These are phyloP conservation scores for Neofusicoccum cordaticola DNA, from an alignment of 2,329 filamentous ascomycete genomes.

Conservation along the genomic window DNA sequence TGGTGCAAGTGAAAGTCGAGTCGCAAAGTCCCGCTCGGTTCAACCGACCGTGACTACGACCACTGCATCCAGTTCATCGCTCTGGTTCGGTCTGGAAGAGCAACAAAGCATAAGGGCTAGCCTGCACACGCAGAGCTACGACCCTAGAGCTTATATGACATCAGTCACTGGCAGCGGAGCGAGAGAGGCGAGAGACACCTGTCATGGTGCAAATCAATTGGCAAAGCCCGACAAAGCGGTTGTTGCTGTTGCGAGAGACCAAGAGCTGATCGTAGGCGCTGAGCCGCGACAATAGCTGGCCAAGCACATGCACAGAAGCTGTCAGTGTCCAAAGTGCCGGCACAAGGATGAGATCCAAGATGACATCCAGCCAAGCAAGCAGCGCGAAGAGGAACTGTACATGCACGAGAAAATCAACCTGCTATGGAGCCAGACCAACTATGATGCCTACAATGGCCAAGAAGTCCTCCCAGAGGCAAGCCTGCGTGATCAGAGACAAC, in stretches of 20 bases:
- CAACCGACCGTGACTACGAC: neutral
- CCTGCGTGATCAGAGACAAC: no score
- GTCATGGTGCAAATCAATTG: neutral
- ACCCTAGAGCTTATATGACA: neutral
- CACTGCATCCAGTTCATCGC: neutral
- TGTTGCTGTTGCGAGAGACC: neutral
- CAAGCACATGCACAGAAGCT: neutral
- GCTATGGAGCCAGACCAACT: neutral
- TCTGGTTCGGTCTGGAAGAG: neutral
- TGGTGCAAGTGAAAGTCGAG: neutral
- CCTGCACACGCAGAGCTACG: neutral
- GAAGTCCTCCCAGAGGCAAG: no score
- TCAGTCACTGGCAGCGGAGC: neutral
- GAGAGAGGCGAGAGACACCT: neutral
- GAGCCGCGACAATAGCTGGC: neutral
- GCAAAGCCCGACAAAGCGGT: neutral
- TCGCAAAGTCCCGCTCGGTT: neutral
- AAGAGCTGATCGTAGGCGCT: neutral
- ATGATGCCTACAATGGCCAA: neutral
- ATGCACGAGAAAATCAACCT: neutral
- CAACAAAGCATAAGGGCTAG: neutral
- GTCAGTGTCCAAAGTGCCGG: neutral
- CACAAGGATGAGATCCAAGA: neutral
- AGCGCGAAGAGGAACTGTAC: neutral
- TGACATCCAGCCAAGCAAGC: neutral